phyloP scores from a whole-genome alignment of 73 alveolate species.

The Diophrys appendiculata region DNA sequence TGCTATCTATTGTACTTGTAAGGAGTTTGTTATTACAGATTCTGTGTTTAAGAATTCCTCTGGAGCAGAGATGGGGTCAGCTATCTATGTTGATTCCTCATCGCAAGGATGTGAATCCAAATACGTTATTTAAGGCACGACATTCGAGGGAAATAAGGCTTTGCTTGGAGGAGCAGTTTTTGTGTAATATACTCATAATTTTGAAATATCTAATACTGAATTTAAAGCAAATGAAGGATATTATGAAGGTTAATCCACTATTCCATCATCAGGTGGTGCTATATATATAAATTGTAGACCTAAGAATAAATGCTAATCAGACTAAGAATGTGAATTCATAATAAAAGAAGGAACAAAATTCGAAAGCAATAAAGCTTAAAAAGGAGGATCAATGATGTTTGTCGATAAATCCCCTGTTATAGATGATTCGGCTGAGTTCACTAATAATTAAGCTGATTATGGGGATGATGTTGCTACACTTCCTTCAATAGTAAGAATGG shows the following conservation, averaged over 20 bases:
- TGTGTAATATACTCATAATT: neutral
- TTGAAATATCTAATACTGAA: neutral
- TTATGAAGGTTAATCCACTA: neutral
- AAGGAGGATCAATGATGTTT: neutral
- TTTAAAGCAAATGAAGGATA: neutral
- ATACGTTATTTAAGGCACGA: neutral
- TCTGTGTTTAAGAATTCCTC: neutral
- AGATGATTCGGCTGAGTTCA: neutral
- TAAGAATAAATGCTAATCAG: neutral
- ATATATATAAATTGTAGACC: neutral
- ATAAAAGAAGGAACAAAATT: neutral
- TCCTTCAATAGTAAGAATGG: neutral
- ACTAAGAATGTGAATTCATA: neutral
- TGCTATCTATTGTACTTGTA: neutral
- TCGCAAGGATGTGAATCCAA: neutral
- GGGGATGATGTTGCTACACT: neutral
- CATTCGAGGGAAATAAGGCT: neutral
- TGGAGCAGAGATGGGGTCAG: neutral
- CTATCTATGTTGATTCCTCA: neutral
- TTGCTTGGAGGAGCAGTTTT: neutral
- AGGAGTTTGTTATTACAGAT: too few species aligned
- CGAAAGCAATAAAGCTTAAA: neutral
- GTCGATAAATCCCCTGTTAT: neutral
- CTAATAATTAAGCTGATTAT: neutral
- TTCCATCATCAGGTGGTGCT: neutral